Evolutionary conservation across 1,139 yeast genomes (phyloP), one percentile per base, ranked within the genome.

Genomic region (Kluyveromyces marxianus): DNA sequence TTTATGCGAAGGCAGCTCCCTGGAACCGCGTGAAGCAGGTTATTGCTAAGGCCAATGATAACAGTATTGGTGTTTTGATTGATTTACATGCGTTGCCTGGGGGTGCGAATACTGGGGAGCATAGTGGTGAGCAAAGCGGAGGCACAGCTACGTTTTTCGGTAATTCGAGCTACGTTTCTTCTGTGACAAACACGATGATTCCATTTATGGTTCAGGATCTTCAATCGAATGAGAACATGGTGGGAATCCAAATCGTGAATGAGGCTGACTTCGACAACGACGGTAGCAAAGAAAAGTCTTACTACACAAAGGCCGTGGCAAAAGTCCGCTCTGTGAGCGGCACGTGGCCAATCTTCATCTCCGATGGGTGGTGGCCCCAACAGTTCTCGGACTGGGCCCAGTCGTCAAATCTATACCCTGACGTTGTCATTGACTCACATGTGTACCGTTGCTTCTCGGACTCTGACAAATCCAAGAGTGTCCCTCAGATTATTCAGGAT

Each of bases 301-400:
- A 83, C 63, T 90, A 90, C 60, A 61, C 73, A n/a, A 76, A 77
- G 24, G 95, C 95, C 0, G 68, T 81, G 36, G 70, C 72, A 37
- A 74, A 75, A 47, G 81, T 90, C 40, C 72, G 94, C 37, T 63
- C 67, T 27, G 69, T 70, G 7, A 84, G 87, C 57, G 46, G 62
- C 0, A 67, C 67, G 3, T 65, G 88, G 29, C 96, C 96, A 0
- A 70, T 92, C 6, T 69, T 85, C 21, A 84, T 92, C 43, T 86
- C 96, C 2, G 97, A 92, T 62, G 96, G 96, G 3, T 92, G 97
- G 97, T 83, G 89, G 81, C 76, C 94, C 3, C 76, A 76, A 50
- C 86, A 78, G 58, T 87, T 92, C 89, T 81, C 75, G 24, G 71
- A 80, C 47, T 86, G 87, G 82, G 67, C 87, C 4, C 57, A 66